Conservation (phyloP, 2,329 filamentous ascomycete genomes). For the Fusarium aywerte region DNA sequence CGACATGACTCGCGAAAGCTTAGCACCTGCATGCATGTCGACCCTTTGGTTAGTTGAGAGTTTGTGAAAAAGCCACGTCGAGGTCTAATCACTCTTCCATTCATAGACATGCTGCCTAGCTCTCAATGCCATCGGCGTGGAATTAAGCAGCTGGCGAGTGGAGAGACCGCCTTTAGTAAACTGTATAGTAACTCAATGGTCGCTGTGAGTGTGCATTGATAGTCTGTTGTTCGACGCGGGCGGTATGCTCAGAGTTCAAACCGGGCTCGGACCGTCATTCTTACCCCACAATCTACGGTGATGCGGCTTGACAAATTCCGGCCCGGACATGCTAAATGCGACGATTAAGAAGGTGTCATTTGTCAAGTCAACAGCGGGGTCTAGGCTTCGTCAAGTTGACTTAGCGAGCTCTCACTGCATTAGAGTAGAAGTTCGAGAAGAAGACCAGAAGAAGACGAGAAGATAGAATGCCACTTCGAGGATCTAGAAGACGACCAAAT, state of each 20-base stretch:
- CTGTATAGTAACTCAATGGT: background rate
- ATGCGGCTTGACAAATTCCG: background rate
- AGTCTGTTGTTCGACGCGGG: background rate
- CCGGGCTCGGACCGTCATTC: background rate
- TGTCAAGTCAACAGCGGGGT: background rate
- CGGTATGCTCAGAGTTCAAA: background rate
- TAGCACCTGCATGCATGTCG: background rate
- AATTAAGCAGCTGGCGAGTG: rapidly evolving
- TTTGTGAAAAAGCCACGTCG: background rate
- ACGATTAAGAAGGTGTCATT: background rate
- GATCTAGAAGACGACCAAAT: constrained; percentile 3
- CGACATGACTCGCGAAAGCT: background rate
- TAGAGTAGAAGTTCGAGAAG: background rate
- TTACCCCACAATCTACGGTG: background rate
- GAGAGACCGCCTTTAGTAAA: background rate
- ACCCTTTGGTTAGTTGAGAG: background rate
- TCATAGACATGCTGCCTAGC: background rate
- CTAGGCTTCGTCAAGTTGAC: background rate
- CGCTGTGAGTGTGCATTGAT: background rate
- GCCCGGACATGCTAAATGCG: background rate
- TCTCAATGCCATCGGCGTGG: rapidly evolving
- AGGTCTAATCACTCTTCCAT: background rate
- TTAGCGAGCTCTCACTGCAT: background rate
- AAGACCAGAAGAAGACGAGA: background rate
- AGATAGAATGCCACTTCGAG: background rate